A percentile compares a stretch with the other conserved stretches of the same genome.
These are phyloP conservation scores for Coemansia sp. DNA, from an alignment of 192 early-diverging fungal species.

Conservation along the genomic window DNA sequence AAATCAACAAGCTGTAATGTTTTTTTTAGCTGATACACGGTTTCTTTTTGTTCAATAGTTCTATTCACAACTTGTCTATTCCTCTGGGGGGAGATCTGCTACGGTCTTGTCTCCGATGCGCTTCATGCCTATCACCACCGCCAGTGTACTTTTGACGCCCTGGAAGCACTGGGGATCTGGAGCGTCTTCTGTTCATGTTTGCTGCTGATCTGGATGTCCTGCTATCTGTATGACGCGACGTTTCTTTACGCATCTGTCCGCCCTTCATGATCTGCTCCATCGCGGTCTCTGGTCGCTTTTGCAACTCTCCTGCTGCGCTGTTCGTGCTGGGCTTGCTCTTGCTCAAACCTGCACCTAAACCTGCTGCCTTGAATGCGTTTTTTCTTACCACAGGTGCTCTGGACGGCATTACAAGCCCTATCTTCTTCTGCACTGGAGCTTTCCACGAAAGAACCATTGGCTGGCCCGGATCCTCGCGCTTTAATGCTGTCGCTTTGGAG, in stretches of 20 bases:
- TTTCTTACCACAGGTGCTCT: slow-evolving; percentile 13
- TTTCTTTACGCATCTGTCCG: neutral
- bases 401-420: slow-evolving; percentile 9
- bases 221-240: neutral
- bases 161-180: slow-evolving; percentile 20
- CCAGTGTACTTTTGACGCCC: neutral
- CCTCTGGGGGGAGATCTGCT: neutral
- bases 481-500: slow-evolving; percentile 26
- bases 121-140: neutral
- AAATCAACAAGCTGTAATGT: slow-evolving; percentile 72
- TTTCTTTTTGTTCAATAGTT: neutral
- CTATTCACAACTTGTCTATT: neutral
- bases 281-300: slow-evolving; percentile 6
- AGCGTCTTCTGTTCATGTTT: slow-evolving; percentile 10
- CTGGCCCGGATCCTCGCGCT: slow-evolving; percentile 15
- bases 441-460: slow-evolving; percentile 38
- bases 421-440: slow-evolving; percentile 1
- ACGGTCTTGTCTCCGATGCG: neutral
- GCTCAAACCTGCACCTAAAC: neutral
- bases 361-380: slow-evolving; percentile 37
- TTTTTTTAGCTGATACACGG: neutral
- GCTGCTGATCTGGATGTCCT: neutral
- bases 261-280: slow-evolving; percentile 11
- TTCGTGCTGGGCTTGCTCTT: neutral
- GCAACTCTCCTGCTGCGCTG: neutral